Evolutionary conservation across 345 rosid genomes (phyloP).

Genomic region (Lepidium didymum): DNA sequence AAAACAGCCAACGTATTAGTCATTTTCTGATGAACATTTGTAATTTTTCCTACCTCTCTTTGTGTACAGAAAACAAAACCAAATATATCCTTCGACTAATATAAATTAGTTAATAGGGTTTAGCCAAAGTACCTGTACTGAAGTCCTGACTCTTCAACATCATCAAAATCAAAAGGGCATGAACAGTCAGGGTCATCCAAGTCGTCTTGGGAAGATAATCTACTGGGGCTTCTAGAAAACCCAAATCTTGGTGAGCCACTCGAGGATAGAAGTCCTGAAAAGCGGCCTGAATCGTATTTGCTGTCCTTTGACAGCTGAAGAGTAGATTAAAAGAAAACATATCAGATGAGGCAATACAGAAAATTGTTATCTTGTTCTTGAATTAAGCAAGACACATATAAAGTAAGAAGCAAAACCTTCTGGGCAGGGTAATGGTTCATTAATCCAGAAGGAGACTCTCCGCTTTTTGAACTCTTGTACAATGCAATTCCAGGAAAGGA

Average conservation of each 20-base stretch:
- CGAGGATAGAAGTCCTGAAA: conserved; percentile 77
- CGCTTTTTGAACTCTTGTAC: conserved; percentile 55
- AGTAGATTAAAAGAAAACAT: not conserved
- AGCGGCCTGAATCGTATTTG: conserved; percentile 78
- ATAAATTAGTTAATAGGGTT: not conserved
- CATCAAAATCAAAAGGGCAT: conserved; percentile 88
- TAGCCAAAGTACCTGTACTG: conserved; percentile 42
- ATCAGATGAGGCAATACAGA: conserved; percentile 7
- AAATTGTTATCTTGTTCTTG: not conserved
- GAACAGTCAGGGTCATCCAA: conserved; percentile 74
- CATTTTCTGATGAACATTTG: not conserved
- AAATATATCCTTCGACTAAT: not conserved
- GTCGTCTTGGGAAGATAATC: conserved; percentile 79
- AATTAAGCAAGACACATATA: not conserved
- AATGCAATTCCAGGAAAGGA: conserved; percentile 61
- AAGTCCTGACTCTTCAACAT: conserved; percentile 57
- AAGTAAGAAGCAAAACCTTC: conserved; percentile 36
- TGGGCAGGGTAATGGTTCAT: conserved; percentile 51
- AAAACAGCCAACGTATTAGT: not conserved
- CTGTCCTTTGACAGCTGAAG: conserved; percentile 53
- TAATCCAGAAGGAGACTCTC: conserved; percentile 54
- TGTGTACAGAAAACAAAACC: not conserved
- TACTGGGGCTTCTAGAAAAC: conserved; percentile 80
- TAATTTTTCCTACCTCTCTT: not conserved
- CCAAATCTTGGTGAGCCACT: conserved; percentile 77